Percentiles rank a stretch among this genome's conserved stretches.
Conservation (phyloP, 2,329 filamentous ascomycete species). For the Lasiodiplodia hormozganensis region DNA sequence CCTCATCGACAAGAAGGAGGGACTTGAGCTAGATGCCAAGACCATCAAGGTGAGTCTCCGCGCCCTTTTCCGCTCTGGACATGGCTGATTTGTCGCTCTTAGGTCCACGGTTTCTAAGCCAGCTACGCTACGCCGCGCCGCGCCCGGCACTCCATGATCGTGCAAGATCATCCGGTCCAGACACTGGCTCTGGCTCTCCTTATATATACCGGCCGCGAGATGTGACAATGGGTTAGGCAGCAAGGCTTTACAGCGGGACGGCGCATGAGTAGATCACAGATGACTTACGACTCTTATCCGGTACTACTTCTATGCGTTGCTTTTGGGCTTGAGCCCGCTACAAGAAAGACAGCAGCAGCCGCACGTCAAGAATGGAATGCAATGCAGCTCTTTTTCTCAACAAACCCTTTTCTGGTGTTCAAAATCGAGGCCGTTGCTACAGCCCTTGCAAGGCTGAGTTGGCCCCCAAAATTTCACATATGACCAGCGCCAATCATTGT, state of each 20-base stretch:
- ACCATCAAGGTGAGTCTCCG: slow-evolving; percentile 80
- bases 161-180: slow-evolving; percentile 6
- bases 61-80: background rate
- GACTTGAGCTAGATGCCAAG: slow-evolving; percentile 91
- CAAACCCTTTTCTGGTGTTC: background rate
- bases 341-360: background rate
- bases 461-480: background rate
- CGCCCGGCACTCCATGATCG: slow-evolving; percentile 16
- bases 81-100: slow-evolving; percentile 17
- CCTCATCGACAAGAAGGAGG: slow-evolving; percentile 93
- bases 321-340: slow-evolving; percentile 5
- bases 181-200: slow-evolving; percentile 10
- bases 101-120: slow-evolving; percentile 70
- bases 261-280: slow-evolving; percentile 2
- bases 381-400: slow-evolving; percentile 15
- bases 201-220: background rate
- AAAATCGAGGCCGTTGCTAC: background rate
- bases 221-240: slow-evolving; percentile 2
- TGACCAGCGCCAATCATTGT: background rate
- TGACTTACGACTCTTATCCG: slow-evolving; percentile 25
- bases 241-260: slow-evolving; percentile 5
- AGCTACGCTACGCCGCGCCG: slow-evolving; percentile 13
- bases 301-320: slow-evolving; percentile 16
- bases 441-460: background rate
- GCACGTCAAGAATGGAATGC: slow-evolving; percentile 8